phyloP scores from a whole-genome alignment of 495 filamentous ascomycete genomes.

The Astrocystis sublimbata region DNA sequence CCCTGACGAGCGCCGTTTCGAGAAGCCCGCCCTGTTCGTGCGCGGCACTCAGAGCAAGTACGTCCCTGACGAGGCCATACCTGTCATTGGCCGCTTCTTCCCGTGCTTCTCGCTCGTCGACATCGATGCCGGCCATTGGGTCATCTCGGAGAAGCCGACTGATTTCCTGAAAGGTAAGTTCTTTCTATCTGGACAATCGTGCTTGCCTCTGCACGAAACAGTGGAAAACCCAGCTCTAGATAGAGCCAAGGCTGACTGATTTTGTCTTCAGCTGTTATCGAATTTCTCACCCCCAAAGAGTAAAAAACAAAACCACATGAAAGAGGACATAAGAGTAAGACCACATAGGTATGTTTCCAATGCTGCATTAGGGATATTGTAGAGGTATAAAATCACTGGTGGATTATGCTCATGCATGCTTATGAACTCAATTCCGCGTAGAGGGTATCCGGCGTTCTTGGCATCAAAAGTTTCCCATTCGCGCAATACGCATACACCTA shows the following conservation, averaged over 20 bases:
- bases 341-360: constrained; percentile 11
- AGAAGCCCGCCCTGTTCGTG: constrained; percentile 79
- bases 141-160: constrained; percentile 90
- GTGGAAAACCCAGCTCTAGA: not conserved
- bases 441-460: constrained; percentile 17
- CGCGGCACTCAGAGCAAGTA: constrained; percentile 83
- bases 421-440: constrained; percentile 15
- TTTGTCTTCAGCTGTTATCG: constrained; percentile 52
- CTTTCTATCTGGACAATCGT: not conserved
- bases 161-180: constrained; percentile 75
- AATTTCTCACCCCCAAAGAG: constrained; percentile 63
- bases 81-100: constrained; percentile 86
- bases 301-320: constrained; percentile 33
- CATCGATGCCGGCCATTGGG: constrained; percentile 89
- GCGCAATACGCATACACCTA: constrained; percentile 12
- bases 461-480: constrained; percentile 12
- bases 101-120: constrained; percentile 77
- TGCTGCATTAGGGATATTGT: constrained; percentile 29
- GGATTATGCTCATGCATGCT: constrained; percentile 23
- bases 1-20: constrained; percentile 60
- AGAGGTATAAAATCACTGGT: constrained; percentile 22
- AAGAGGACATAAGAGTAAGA: not conserved
- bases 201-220: not conserved
- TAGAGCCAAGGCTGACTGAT: not conserved
- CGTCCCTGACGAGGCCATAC: constrained; percentile 83